A percentile compares a stretch with the other conserved stretches of the same genome.
Conservation (phyloP, 352 stramenopile species). For the Blastocystis sp. region DNA sequence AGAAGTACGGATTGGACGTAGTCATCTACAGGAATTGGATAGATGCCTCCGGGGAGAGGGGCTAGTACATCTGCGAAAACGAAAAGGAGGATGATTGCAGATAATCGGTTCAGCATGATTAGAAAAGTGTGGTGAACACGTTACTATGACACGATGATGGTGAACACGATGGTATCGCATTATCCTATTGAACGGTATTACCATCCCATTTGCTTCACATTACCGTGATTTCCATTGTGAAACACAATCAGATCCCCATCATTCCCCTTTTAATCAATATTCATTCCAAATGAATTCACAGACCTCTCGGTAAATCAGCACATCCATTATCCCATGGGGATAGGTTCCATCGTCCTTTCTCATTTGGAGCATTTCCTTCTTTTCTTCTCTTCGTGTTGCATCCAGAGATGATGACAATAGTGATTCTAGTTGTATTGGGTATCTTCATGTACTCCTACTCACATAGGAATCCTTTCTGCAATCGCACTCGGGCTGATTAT, state of each 20-base stretch:
- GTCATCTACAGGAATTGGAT: slow-evolving; percentile 84
- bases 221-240: neutral
- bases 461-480: neutral
- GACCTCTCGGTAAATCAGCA: no score
- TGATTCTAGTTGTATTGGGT: neutral
- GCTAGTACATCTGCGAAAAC: neutral
- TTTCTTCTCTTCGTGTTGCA: neutral
- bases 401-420: neutral
- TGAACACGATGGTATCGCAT: neutral
- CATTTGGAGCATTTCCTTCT: no score
- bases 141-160: neutral
- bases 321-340: no score
- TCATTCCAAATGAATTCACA: neutral
- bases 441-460: neutral
- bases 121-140: neutral
- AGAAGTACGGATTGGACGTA: slow-evolving; percentile 69
- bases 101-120: neutral
- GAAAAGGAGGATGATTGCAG: neutral
- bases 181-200: neutral
- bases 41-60: slow-evolving; percentile 62
- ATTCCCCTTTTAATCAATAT: no score
- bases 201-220: neutral
- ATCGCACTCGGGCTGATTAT: slow-evolving; percentile 1
- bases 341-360: no score
- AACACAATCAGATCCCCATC: neutral